Percentiles rank a stretch among this genome's conserved stretches.
Evolutionary conservation across 2,329 filamentous ascomycete species (phyloP).

Genomic region (Mariannaea sp.): DNA sequence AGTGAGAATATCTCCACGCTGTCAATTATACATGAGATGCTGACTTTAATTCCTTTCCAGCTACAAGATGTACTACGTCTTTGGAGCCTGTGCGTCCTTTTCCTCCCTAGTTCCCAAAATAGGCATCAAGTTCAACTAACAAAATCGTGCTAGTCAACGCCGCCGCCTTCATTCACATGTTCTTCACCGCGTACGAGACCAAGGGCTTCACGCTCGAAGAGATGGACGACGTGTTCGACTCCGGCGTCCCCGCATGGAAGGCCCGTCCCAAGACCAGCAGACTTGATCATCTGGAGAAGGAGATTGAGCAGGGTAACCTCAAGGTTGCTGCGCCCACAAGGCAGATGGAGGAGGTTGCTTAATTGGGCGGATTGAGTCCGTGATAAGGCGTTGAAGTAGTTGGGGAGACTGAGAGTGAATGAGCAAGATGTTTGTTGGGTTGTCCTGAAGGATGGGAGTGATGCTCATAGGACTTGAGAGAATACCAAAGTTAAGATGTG

Average conservation of each 20-base stretch:
- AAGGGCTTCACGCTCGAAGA: conserved; percentile 77
- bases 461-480: too few relatives aligned
- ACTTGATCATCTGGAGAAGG: conserved; percentile 52
- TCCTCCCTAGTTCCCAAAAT: too few relatives aligned
- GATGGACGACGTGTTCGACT: conserved; percentile 73
- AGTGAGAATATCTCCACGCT: conserved; percentile 38
- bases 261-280: conserved; percentile 48
- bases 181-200: conserved; percentile 67
- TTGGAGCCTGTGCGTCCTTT: conserved; percentile 59
- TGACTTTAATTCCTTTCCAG: background rate
- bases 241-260: conserved; percentile 63
- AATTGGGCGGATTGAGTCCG: background rate
- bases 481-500: too few relatives aligned
- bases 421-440: too few relatives aligned
- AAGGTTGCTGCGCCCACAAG: conserved; percentile 40
- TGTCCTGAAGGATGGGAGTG: too few relatives aligned
- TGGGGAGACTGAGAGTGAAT: too few relatives aligned
- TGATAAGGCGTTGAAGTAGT: background rate
- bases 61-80: conserved; percentile 73
- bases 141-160: conserved; percentile 55
- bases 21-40: background rate
- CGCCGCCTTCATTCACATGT: conserved; percentile 70
- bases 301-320: conserved; percentile 53
- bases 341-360: background rate
- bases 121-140: background rate